Evolutionary conservation across 495 filamentous ascomycete species (phyloP), one percentile per base, ranked within the genome.

Genomic region (Xylaria longipes): DNA sequence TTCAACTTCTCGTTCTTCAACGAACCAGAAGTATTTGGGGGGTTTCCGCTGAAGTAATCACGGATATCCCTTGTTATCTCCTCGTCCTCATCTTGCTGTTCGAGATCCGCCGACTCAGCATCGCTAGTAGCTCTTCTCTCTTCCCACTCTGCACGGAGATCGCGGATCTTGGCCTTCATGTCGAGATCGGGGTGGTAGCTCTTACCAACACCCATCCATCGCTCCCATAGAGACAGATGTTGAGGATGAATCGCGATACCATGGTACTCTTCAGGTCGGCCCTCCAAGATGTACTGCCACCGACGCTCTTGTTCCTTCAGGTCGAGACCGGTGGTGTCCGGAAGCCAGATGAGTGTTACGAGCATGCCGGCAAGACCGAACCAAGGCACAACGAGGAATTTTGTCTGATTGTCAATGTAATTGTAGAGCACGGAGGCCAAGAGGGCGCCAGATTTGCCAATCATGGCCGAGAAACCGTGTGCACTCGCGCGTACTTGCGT

Each of bases 271-370:
- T 87, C 71, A 71, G 89, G 90, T 48, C 88, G 89, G 72, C 93
- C 93, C 0, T 87, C 82, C 48, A 93, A 90, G 77, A 97, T 90
- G 80, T 88, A 97, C 52, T 84, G 77, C 92, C 93, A 97, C 69
- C 94, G 89, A 58, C 94, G 91, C 81, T 97, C 94, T 82, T 97
- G 94, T 81, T 97, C 94, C 86, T 96, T 95, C 60, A 97, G 88
- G 75, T 97, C 94, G 15, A 97, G 90, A 57, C 94, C 94, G 14
- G 94, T 97, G 73, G 94, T 97, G 77, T 97, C 94, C 3, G 94
- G 94, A 3, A 97, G 89, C 87, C 94, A 97, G 68, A 95, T 67
- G 61, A 80, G 87, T 14, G 94, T 97, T 46, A 97, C 75, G 27
- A 97, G 35, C 81, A 93, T 91, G 75, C 94, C 94, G 7, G 82